These are phyloP conservation scores for Gentiana dahurica DNA, from an alignment of 257 asterid genomes.

Conservation along the genomic window DNA sequence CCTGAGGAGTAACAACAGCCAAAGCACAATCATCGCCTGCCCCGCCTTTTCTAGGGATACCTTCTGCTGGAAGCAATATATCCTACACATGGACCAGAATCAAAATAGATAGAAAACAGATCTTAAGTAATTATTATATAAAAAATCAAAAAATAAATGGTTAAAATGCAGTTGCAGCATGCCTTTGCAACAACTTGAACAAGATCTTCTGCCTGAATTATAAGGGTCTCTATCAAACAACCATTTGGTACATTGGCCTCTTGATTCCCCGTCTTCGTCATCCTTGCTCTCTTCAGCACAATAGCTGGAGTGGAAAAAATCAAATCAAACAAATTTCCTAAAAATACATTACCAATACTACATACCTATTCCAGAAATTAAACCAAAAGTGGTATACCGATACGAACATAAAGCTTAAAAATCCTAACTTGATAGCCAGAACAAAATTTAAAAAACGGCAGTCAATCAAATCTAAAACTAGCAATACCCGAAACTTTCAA, in stretches of 20 bases:
- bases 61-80: conserved; percentile 43
- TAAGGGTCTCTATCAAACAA: conserved; percentile 59
- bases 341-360: not conserved
- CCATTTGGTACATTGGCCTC: conserved; percentile 45
- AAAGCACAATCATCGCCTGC: conserved; percentile 27
- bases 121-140: not conserved
- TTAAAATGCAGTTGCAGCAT: conserved; percentile 8
- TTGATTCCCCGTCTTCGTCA: conserved; percentile 55
- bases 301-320: conserved; percentile 39
- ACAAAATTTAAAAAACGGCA: not conserved
- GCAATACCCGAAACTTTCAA: not conserved
- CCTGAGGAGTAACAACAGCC: conserved; percentile 16
- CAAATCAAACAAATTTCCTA: conserved; percentile 6
- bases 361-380: not conserved
- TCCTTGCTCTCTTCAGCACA: conserved; percentile 79
- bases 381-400: not conserved
- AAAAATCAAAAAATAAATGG: conserved; percentile 6
- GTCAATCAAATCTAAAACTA: conserved; percentile 13
- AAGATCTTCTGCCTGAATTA: conserved; percentile 57
- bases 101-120: conserved; percentile 5
- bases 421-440: not conserved
- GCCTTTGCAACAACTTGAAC: conserved; percentile 93
- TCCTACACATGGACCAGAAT: conserved; percentile 33
- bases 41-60: conserved; percentile 28
- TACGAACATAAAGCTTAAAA: conserved; percentile 6